Evolutionary conservation across 805 yeast species (phyloP), one percentile per base, ranked within the genome.

Genomic region (Priceomyces medius): DNA sequence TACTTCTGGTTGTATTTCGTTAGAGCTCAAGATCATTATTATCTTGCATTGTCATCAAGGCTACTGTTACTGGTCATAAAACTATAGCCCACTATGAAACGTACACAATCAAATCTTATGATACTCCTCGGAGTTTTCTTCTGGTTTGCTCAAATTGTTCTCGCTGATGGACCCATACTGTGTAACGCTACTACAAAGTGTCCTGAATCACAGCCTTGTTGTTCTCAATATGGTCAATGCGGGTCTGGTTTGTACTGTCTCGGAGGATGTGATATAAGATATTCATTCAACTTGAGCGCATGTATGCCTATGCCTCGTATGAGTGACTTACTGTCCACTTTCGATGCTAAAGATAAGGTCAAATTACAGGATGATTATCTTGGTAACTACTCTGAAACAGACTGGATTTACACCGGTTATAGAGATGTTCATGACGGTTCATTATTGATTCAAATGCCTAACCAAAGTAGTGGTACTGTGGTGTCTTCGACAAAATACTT

Each of bases 261-360:
- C 39, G 93, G 91, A 45, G 91, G 95, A 24, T 90, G 97, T 70
- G 87, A 89, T 64, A 85, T 93, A 28, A 68, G 80, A 46, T 81
- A 53, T 56, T 86, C 95, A 3, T 80, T 63, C 67, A 74, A 74
- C 48, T 55, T 77, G 40, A 66, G 77, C 9, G 80, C 96, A 0
- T 90, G 97, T 66, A 78, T 88, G 81, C 89, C 97, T 4, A 77
- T 79, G 77, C 96, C 97, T 9, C 70, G 80, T 5, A 88, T 95
- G 74, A 58, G 75, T 46, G 45, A 45, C 9, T 56, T 71, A 27
- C 44, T 57, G 2, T 77, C 79, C 5, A 46, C 50, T 1, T 80
- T 82, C 52, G 61, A 58, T 43, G 51, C 59, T 36, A 50, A 58
- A 7, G 59, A 58, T 31, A 33, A 46, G 6, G 43, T 56, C 16